Evolutionary conservation across 371 early-diverging fungal species (phyloP), one percentile per base, ranked within the genome.

Genomic region (Neoconidiobolus thromboides): DNA sequence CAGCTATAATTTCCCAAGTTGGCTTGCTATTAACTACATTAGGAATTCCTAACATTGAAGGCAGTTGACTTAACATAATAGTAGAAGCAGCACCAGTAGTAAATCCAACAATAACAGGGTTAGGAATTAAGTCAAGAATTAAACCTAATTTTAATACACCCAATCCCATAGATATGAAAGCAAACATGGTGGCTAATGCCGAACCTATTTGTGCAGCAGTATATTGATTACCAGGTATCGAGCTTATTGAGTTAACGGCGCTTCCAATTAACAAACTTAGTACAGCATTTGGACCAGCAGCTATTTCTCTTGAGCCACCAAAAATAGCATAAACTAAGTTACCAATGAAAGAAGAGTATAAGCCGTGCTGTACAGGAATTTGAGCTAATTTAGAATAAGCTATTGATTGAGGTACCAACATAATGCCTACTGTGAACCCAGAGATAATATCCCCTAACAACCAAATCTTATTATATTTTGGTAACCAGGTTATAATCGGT

Each of bases 201-300:
- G 43, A 10, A 43, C 26, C 57, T 7, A 56, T 38, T 26, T 47
- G 43, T 5, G 15, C 43, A 14, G 57, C 14, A 47, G 43, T 15
- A 38, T 56, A 56, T 2, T n/a, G 2, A 36, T 43, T 14, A 40
- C 9, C 3, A 10, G 6, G 37, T 5, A 39, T 5, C 9, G 86
- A 78, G 9, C 81, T 80, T 43, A 80, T 67, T n/a, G 85, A 61
- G 9, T 26, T 10, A 10, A 56, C 57, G n/a, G 43, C 71, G 61
- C 88, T 82, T 43, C 83, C 68, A 12, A 83, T 75, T 56, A 87
- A 63, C 43, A 85, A 73, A 15, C 88, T 85, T 52, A 83, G 76
- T 46, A 93, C 89, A 15, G 93, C 88, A 3, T 87, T 88, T 1
- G 90, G 81, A 15, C 93, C 91, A 52, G 89, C 83, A n/a, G 87